Evolutionary conservation across 2,329 filamentous ascomycete genomes (phyloP).

Genomic region (Pyricularia sp.): DNA sequence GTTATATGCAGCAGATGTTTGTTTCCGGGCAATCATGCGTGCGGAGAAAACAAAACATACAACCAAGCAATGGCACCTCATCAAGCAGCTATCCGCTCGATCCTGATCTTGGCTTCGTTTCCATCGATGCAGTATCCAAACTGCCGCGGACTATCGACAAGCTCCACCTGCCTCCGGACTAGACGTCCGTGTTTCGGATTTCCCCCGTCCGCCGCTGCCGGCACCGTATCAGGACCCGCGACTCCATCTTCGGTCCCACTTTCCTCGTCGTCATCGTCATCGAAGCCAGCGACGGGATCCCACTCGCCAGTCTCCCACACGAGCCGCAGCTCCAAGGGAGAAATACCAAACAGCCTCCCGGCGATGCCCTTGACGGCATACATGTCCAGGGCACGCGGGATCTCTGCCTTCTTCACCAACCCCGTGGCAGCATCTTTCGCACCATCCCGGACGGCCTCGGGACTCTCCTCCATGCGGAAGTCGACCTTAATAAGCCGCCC

Average conservation of each 20-base stretch:
- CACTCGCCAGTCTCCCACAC: slow-evolving; percentile 88
- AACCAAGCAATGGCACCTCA: not conserved
- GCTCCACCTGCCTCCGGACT: slow-evolving; percentile 69
- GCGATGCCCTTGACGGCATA: slow-evolving; percentile 76
- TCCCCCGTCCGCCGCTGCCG: slow-evolving; percentile 15
- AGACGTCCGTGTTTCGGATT: slow-evolving; percentile 34
- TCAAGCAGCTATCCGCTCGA: slow-evolving; percentile 40
- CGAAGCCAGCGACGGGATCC: slow-evolving; percentile 63
- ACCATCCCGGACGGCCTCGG: not conserved
- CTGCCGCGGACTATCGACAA: slow-evolving; percentile 70
- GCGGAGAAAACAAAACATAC: not conserved
- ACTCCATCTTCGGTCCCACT: slow-evolving; percentile 40
- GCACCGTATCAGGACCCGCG: slow-evolving; percentile 13
- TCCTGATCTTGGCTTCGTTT: slow-evolving; percentile 57
- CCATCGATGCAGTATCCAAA: slow-evolving; percentile 79
- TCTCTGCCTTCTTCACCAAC: slow-evolving; percentile 29
- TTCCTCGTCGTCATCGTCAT: slow-evolving; percentile 44
- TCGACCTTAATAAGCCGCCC: slow-evolving; percentile 63
- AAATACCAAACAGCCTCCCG: slow-evolving; percentile 56
- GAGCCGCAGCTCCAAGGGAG: slow-evolving; percentile 56
- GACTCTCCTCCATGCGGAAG: slow-evolving; percentile 25
- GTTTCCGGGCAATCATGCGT: not conserved
- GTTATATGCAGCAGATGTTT: not conserved
- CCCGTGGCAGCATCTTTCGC: not conserved
- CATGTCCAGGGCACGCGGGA: slow-evolving; percentile 71